These are phyloP conservation scores for Arthrobotrys sinensis DNA, from an alignment of 2,329 filamentous ascomycete genomes.

Conservation along the genomic window DNA sequence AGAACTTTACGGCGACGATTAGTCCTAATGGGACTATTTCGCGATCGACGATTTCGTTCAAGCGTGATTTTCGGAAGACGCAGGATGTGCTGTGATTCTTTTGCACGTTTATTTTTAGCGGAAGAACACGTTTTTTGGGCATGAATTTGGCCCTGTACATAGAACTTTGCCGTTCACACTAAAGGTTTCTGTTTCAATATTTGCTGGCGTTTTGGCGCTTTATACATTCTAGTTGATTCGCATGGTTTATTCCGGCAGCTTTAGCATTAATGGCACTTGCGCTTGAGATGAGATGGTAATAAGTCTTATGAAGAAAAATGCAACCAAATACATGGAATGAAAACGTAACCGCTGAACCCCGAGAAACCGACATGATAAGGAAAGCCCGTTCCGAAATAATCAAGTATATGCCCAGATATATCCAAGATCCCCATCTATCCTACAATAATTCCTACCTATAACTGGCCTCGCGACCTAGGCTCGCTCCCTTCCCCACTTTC, in stretches of 20 bases:
- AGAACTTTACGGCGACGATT: slow-evolving; percentile 35
- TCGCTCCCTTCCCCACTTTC: not conserved
- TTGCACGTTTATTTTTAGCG: slow-evolving; percentile 17
- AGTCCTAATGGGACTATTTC: slow-evolving; percentile 50
- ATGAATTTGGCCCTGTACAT: slow-evolving; percentile 6
- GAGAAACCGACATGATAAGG: slow-evolving; percentile 22
- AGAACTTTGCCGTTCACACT: slow-evolving; percentile 10
- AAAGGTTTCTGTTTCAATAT: slow-evolving; percentile 1
- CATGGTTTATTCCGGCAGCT: not conserved
- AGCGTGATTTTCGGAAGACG: slow-evolving; percentile 55
- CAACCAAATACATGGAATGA: slow-evolving; percentile 25
- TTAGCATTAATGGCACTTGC: slow-evolving; percentile 10
- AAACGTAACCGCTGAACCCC: slow-evolving; percentile 52
- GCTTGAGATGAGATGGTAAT: slow-evolving; percentile 26
- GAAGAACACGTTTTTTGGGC: slow-evolving; percentile 4
- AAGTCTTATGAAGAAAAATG: slow-evolving; percentile 12
- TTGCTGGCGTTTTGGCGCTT: slow-evolving; percentile 21
- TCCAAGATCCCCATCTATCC: slow-evolving; percentile 34
- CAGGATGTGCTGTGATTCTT: slow-evolving; percentile 48
- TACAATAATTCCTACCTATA: slow-evolving; percentile 25
- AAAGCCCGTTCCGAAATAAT: slow-evolving; percentile 27
- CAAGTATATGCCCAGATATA: slow-evolving; percentile 32
- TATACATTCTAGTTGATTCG: not conserved
- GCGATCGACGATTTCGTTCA: slow-evolving; percentile 53
- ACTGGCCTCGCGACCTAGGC: not conserved